Evolutionary conservation across 163 green algal species (phyloP), one percentile per base, ranked within the genome.

Genomic region (Scenedesmus sp.): DNA sequence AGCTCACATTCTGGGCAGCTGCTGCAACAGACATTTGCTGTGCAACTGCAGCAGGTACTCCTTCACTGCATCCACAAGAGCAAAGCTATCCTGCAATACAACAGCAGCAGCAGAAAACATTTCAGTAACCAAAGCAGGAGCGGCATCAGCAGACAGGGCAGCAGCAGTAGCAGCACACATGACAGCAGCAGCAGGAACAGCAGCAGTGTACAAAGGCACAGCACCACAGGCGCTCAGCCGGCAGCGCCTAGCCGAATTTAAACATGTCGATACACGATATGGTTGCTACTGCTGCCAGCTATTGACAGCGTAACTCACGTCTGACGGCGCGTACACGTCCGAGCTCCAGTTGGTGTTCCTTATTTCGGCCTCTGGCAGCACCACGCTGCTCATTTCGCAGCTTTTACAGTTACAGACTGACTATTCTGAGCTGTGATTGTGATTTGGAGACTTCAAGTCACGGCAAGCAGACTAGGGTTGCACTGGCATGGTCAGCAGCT

Each of bases 291-390:
- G 60, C n/a, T 76, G 13, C 3, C 56, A 74, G 3, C 15, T 13
- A 23, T 73, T 16, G 55, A 74, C 34, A 57, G 55, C n/a, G 13
- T 57, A 52, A 8, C 87, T 77, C 34, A 91, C 87, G 64, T 91
- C 87, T 16, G 87, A 91, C 60, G 87, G 87, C 87, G 86, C 87
- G 59, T 91, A 91, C 12, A 91, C 87, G 23, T 91, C 73, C 16
- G 20, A 57, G 56, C 56, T 86, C 70, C 87, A 86, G 8, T n/a
- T 52, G 55, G 76, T 62, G 23, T 85, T 26, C 15, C 20, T 76
- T 2, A 91, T 86, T 12, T 84, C 26, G 23, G 87, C 87, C 16
- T 91, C 18, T 8, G 73, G 74, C 87, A 91, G 73, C 54, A 23
- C 52, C 67, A n/a, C 20, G 23, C 20, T 79, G 70, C 5, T 5